Percentiles rank a stretch among this genome's conserved stretches.
Conservation (phyloP, 2,329 filamentous ascomycete genomes). For the Colletotrichum tropicicola region DNA sequence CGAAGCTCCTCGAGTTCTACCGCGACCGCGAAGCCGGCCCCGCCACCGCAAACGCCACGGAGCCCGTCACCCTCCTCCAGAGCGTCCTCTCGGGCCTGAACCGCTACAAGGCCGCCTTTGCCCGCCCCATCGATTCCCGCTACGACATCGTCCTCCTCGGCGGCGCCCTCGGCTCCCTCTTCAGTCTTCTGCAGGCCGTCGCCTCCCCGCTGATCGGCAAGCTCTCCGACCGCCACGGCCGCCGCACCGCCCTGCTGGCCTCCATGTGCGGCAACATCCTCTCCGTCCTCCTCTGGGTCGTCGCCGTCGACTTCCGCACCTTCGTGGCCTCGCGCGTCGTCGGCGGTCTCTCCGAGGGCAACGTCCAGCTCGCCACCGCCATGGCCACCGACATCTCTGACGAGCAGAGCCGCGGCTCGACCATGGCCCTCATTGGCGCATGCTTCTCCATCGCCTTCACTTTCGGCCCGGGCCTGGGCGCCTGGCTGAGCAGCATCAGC, state of each 20-base stretch:
- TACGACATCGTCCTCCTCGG: conserved; percentile 97
- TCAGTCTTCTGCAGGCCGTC: conserved; percentile 90
- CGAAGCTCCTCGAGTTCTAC: conserved; percentile 95
- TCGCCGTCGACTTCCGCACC: conserved; percentile 92
- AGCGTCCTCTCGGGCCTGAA: conserved; percentile 86
- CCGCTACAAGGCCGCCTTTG: conserved; percentile 92
- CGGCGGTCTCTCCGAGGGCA: conserved; percentile 93
- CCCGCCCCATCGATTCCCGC: conserved; percentile 90
- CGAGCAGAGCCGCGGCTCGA: conserved; percentile 82
- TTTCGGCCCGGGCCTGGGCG: conserved; percentile 91
- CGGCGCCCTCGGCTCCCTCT: conserved; percentile 91
- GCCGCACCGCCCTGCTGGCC: conserved; percentile 85
- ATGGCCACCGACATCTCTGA: conserved; percentile 97
- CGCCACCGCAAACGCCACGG: conserved; percentile 49
- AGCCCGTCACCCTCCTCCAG: conserved; percentile 75
- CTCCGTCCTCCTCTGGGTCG: conserved; percentile 93
- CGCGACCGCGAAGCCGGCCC: conserved; percentile 77
- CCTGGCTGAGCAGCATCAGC: conserved; percentile 81
- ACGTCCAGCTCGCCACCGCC: conserved; percentile 93
- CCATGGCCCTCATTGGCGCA: conserved; percentile 95
- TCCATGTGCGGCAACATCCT: conserved; percentile 95
- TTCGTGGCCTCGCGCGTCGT: conserved; percentile 94
- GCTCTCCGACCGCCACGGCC: conserved; percentile 88
- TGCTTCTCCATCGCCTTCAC: conserved; percentile 99
- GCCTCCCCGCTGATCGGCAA: conserved; percentile 91